phyloP scores from a whole-genome alignment of 139 green algal genomes.

The Axilococcus clingmanii region DNA sequence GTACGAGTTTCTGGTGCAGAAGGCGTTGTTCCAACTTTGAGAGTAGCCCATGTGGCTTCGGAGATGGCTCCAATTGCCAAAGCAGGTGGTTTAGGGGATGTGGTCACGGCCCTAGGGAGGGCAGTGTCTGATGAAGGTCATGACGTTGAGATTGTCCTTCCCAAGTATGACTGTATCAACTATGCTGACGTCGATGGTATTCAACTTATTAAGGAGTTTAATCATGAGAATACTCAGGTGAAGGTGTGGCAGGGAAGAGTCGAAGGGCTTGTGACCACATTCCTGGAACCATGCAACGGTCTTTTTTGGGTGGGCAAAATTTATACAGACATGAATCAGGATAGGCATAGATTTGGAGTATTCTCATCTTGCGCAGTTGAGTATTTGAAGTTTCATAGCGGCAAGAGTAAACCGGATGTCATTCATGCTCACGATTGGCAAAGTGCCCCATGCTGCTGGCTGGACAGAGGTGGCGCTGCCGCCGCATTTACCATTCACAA shows the following conservation, averaged over 20 bases:
- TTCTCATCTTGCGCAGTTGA: constrained; percentile 85
- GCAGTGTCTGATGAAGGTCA: constrained; percentile 63
- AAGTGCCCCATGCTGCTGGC: constrained; percentile 54
- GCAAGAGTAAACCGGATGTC: constrained; percentile 60
- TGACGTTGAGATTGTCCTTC: constrained; percentile 71
- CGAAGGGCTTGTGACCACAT: constrained; percentile 52
- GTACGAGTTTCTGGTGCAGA: constrained; percentile 40
- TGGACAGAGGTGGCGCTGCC: constrained; percentile 30
- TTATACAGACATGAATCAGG: constrained; percentile 70
- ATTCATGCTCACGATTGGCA: constrained; percentile 96
- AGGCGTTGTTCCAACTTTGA: constrained; percentile 37
- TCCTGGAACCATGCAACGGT: constrained; percentile 78
- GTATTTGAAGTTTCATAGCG: constrained; percentile 65
- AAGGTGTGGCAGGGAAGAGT: constrained; percentile 63
- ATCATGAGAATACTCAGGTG: constrained; percentile 38
- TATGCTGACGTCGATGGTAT: constrained; percentile 51
- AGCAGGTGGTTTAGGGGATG: constrained; percentile 89
- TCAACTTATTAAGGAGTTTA: constrained; percentile 54
- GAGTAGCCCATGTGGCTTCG: constrained; percentile 84
- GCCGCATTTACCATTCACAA: constrained; percentile 93
- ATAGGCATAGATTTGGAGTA: constrained; percentile 80
- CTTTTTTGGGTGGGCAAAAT: constrained; percentile 82
- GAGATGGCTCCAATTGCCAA: constrained; percentile 99
- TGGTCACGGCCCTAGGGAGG: constrained; percentile 79
- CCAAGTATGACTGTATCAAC: constrained; percentile 93